These are phyloP conservation scores for Dendryphion nanum DNA, from an alignment of 2,329 filamentous ascomycete genomes.

Conservation along the genomic window DNA sequence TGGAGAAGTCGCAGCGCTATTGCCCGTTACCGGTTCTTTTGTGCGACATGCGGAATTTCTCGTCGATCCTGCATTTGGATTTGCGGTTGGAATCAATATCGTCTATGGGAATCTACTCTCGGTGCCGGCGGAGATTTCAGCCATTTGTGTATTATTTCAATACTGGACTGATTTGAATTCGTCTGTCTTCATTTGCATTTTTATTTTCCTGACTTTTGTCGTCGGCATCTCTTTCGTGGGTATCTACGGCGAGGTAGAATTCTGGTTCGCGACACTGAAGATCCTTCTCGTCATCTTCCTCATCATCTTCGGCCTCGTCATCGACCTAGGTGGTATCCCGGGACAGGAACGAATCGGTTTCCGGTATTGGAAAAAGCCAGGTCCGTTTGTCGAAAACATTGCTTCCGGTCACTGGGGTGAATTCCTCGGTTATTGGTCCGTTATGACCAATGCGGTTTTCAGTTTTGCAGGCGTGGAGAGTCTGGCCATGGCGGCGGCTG, in stretches of 20 bases:
- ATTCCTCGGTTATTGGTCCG: constrained; percentile 59
- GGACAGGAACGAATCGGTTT: constrained; percentile 52
- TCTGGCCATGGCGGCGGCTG: constrained; percentile 28
- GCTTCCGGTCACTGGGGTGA: constrained; percentile 58
- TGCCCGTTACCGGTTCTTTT: constrained; percentile 53
- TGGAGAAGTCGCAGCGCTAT: constrained; percentile 51
- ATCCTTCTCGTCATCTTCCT: constrained; percentile 31
- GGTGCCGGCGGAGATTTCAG: constrained; percentile 31
- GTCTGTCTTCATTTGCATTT: constrained; percentile 32
- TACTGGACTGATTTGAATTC: constrained; percentile 33
- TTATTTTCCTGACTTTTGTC: constrained; percentile 31
- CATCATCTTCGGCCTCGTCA: constrained; percentile 26
- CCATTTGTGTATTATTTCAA: constrained; percentile 24
- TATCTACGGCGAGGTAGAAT: constrained; percentile 46
- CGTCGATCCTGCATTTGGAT: constrained; percentile 49
- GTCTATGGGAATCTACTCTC: constrained; percentile 56
- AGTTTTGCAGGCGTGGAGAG: constrained; percentile 27
- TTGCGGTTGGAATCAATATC: constrained; percentile 52
- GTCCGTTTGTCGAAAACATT: constrained; percentile 44
- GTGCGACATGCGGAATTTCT: constrained; percentile 52
- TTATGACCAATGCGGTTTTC: constrained; percentile 53
- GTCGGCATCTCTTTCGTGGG: constrained; percentile 30
- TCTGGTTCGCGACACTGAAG: constrained; percentile 50
- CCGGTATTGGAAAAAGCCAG: constrained; percentile 65
- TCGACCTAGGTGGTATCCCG: constrained; percentile 28